A percentile compares a stretch with the other conserved stretches of the same genome.
Conservation (phyloP, 2,329 filamentous ascomycete genomes). For the Xylaria sp. region DNA sequence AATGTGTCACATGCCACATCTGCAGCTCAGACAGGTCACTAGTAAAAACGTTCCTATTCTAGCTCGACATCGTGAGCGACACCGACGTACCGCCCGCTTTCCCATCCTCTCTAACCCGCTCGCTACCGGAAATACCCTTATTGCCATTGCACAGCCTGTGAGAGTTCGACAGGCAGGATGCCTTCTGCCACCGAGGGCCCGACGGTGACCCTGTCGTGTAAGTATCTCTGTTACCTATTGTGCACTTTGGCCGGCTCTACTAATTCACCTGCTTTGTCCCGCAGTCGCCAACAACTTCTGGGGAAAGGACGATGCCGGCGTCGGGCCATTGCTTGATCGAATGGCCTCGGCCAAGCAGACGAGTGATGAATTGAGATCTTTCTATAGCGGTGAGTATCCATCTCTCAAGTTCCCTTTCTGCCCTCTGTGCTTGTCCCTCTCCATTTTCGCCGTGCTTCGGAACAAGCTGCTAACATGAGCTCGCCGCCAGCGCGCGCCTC, state of each 20-base stretch:
- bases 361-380: slow-evolving; percentile 88
- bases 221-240: not conserved
- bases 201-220: slow-evolving; percentile 41
- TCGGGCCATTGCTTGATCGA: slow-evolving; percentile 86
- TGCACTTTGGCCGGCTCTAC: slow-evolving; percentile 10
- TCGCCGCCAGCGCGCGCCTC: slow-evolving; percentile 74
- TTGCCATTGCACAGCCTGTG: slow-evolving; percentile 24
- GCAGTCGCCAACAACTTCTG: slow-evolving; percentile 98
- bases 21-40: not conserved
- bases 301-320: slow-evolving; percentile 98
- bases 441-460: too few relatives aligned
- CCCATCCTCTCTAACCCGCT: not conserved
- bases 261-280: slow-evolving; percentile 14
- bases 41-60: not conserved
- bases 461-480: not conserved
- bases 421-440: too few relatives aligned
- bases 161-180: slow-evolving; percentile 23
- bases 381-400: slow-evolving; percentile 72
- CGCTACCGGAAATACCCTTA: not conserved
- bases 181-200: slow-evolving; percentile 30
- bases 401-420: not conserved
- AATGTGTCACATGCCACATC: not conserved
- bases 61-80: not conserved
- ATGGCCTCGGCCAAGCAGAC: slow-evolving; percentile 95
- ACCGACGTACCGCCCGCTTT: not conserved